Conservation (phyloP, 306 rosid species). For the Abrus precatorius region DNA sequence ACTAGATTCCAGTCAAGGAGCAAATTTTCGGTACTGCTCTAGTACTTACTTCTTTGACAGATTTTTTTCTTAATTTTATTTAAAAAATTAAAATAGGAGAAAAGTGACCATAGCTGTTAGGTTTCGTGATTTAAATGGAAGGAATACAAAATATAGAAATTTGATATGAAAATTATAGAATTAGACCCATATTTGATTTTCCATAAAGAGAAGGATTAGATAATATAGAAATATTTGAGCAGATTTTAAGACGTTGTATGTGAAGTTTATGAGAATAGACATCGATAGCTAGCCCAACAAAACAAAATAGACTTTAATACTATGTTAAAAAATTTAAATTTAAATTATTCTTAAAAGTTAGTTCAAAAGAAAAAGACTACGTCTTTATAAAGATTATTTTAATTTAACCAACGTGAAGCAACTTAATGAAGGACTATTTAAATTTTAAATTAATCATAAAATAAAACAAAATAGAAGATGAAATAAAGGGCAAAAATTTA, state of each 20-base stretch:
- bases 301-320: too few relatives aligned
- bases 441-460: background rate
- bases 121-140: background rate
- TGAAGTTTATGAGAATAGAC: too few relatives aligned
- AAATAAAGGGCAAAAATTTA: background rate
- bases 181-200: background rate
- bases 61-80: background rate
- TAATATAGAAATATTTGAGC: background rate
- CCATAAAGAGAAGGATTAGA: too few relatives aligned
- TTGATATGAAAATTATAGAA: slow-evolving; percentile 3
- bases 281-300: too few relatives aligned
- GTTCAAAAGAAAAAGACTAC: too few relatives aligned
- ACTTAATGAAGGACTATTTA: too few relatives aligned
- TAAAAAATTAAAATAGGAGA: background rate
- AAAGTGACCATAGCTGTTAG: background rate
- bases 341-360: too few relatives aligned
- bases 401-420: too few relatives aligned
- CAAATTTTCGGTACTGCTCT: background rate
- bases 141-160: too few relatives aligned
- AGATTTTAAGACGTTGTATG: too few relatives aligned
- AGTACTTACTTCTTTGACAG: background rate
- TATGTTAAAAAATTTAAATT: too few relatives aligned
- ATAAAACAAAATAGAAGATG: background rate
- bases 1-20: background rate
- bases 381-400: too few relatives aligned